Evolutionary conservation across 148 eudicot species (phyloP), one percentile per base, ranked within the genome.

Genomic region (Amaranthus hypochondriacus): DNA sequence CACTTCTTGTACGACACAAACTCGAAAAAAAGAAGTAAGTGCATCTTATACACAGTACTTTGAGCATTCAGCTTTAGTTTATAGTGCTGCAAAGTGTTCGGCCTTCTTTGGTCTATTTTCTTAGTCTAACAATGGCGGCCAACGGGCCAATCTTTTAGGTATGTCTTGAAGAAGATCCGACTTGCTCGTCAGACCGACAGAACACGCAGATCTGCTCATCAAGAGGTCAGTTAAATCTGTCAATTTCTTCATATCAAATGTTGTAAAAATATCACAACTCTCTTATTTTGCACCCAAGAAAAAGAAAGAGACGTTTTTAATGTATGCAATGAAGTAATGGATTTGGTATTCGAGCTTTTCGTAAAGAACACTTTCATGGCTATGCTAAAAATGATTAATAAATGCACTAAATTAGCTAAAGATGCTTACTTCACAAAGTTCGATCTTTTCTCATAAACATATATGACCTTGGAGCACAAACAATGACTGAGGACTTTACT

Each of bases 131-230:
- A 28, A 28, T 28, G 39, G 39, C 39, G 39, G 39, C 39, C 39
- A 28, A 28, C 2, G 39, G 62, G 39, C 18, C 39, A 4, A 59
- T 61, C 47, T 28, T 28, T 70, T 76, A 95, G 98, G 87, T 95
- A 95, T 86, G 98, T 95, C 50, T 54, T 95, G 84, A 95, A 95
- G 88, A 95, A 92, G 73, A 95, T 95, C 51, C 93, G 98, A 44
- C 96, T 95, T 77, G 96, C 97, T 80, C 98, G 98, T 50, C 98
- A 95, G 84, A 88, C 93, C 56, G 90, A 92, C 69, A 87, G 97
- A 78, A 87, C 90, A 5, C 88, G 97, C 62, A 78, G 96, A 80
- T 95, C 98, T 87, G 98, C 98, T 74, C 93, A 92, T 69, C 96
- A 83, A 79, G 98, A 95, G 96, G 98, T 95, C 39, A 73, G 77